Percentiles rank a stretch among this genome's conserved stretches.
Evolutionary conservation across 225 moss, liverwort and hornwort species (phyloP).

Genomic region (Sphagnum contortum): DNA sequence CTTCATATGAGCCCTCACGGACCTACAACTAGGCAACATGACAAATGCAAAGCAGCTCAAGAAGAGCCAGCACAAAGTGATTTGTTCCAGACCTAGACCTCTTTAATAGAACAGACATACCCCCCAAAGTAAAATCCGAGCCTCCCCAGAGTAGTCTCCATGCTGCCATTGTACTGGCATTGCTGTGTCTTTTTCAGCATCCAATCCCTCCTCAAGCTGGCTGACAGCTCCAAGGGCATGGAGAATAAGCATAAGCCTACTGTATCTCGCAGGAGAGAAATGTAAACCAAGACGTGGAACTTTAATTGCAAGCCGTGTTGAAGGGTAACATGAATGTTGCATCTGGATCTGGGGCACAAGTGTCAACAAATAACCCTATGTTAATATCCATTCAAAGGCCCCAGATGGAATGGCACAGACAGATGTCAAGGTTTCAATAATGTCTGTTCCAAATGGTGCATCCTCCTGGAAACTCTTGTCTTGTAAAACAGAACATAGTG

Average conservation of each 20-base stretch:
- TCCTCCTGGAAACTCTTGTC: too few relatives aligned
- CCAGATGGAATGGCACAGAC: too few relatives aligned
- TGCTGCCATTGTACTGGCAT: slow-evolving; percentile 60
- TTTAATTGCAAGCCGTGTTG: slow-evolving; percentile 80
- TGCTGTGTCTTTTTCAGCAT: slow-evolving; percentile 23
- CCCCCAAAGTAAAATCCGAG: slow-evolving; percentile 92
- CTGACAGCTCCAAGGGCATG: slow-evolving; percentile 64
- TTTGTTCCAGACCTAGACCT: too few relatives aligned
- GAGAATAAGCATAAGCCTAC: slow-evolving; percentile 70
- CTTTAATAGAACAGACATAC: slow-evolving; percentile 19
- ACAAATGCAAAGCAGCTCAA: too few relatives aligned
- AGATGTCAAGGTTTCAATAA: too few relatives aligned
- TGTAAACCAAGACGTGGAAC: slow-evolving; percentile 92
- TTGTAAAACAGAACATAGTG: too few relatives aligned
- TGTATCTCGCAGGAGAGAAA: slow-evolving; percentile 91
- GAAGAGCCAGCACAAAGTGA: too few relatives aligned
- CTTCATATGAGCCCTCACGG: too few relatives aligned
- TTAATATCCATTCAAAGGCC: slow-evolving; percentile 2
- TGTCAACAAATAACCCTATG: not conserved
- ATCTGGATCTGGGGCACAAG: slow-evolving; percentile 66
- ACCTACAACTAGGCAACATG: too few relatives aligned
- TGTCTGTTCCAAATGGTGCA: too few relatives aligned
- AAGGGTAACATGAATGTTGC: slow-evolving; percentile 84
- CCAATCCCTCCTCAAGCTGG: slow-evolving; percentile 20
- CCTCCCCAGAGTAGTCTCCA: slow-evolving; percentile 80